Evolutionary conservation across 257 asterid species (phyloP).

Genomic region (Cordia subcordata): DNA sequence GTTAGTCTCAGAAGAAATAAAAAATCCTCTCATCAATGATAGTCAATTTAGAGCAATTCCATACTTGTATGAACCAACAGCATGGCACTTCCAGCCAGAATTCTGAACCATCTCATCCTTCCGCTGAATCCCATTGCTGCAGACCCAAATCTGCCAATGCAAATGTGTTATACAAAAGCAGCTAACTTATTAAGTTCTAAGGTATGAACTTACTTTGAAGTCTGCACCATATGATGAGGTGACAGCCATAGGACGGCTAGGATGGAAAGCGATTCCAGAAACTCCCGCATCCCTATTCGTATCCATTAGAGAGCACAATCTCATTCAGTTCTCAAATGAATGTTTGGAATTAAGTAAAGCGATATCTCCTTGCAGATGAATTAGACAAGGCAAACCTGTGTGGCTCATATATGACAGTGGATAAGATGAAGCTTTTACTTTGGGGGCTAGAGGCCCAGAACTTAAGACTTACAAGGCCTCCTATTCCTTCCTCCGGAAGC

Average conservation of each 20-base stretch:
- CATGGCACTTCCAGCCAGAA: slow-evolving; percentile 88
- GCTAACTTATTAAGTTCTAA: slow-evolving; percentile 10
- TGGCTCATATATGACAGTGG: slow-evolving; percentile 93
- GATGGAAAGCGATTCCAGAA: slow-evolving; percentile 76
- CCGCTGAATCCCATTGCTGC: slow-evolving; percentile 26
- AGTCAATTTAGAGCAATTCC: slow-evolving; percentile 5
- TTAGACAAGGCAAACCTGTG: slow-evolving; percentile 59
- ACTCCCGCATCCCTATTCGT: slow-evolving; percentile 59
- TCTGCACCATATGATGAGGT: slow-evolving; percentile 83
- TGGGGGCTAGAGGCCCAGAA: slow-evolving; percentile 71
- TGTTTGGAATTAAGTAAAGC: background rate
- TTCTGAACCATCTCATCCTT: slow-evolving; percentile 40
- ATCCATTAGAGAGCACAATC: background rate
- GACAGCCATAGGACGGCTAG: slow-evolving; percentile 70
- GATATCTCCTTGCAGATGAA: background rate
- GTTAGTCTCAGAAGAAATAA: background rate
- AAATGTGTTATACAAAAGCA: slow-evolving; percentile 10
- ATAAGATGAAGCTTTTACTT: slow-evolving; percentile 61
- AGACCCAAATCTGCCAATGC: slow-evolving; percentile 65
- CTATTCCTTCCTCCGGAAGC: slow-evolving; percentile 91
- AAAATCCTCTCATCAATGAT: background rate
- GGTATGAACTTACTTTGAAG: slow-evolving; percentile 57
- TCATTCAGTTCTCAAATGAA: slow-evolving; percentile 6
- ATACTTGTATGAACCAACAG: slow-evolving; percentile 97
- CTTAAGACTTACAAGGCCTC: slow-evolving; percentile 77